Conservation (phyloP, 805 yeast species). For the Candida tallmaniae region DNA sequence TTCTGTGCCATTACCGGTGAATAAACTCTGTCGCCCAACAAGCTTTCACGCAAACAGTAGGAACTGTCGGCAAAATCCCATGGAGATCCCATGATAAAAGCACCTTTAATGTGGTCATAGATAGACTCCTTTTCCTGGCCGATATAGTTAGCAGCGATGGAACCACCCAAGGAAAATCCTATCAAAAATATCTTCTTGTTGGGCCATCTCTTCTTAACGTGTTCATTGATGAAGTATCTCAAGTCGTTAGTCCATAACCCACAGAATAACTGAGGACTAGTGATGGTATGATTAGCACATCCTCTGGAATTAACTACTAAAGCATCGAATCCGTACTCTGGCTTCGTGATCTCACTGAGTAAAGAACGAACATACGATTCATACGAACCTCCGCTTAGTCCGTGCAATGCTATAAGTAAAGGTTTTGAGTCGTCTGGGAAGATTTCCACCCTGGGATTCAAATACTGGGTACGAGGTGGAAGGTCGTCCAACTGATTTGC, state of each 20-base stretch:
- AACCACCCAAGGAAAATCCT: slow-evolving; percentile 73
- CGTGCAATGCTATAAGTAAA: slow-evolving; percentile 60
- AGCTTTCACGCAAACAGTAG: slow-evolving; percentile 40
- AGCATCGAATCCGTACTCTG: slow-evolving; percentile 45
- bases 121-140: slow-evolving; percentile 57
- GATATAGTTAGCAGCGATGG: slow-evolving; percentile 59
- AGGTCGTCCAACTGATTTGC: slow-evolving; percentile 48
- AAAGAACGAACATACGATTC: slow-evolving; percentile 66
- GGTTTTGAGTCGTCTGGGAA: slow-evolving; percentile 44
- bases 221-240: slow-evolving; percentile 50
- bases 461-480: slow-evolving; percentile 66
- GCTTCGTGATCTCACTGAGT: slow-evolving; percentile 37
- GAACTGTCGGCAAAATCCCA: slow-evolving; percentile 65
- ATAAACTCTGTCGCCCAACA: slow-evolving; percentile 34
- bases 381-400: slow-evolving; percentile 76
- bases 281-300: slow-evolving; percentile 68
- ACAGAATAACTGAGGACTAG: slow-evolving; percentile 62
- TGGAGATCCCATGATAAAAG: slow-evolving; percentile 60
- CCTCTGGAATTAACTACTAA: slow-evolving; percentile 69
- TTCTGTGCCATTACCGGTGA: slow-evolving; percentile 42
- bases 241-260: slow-evolving; percentile 70
- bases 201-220: slow-evolving; percentile 50
- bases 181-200: slow-evolving; percentile 58
- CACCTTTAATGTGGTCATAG: slow-evolving; percentile 49
- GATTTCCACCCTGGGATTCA: slow-evolving; percentile 43